These are phyloP conservation scores for Penicillium chermesinum DNA, from an alignment of 495 filamentous ascomycete genomes.

Conservation along the genomic window DNA sequence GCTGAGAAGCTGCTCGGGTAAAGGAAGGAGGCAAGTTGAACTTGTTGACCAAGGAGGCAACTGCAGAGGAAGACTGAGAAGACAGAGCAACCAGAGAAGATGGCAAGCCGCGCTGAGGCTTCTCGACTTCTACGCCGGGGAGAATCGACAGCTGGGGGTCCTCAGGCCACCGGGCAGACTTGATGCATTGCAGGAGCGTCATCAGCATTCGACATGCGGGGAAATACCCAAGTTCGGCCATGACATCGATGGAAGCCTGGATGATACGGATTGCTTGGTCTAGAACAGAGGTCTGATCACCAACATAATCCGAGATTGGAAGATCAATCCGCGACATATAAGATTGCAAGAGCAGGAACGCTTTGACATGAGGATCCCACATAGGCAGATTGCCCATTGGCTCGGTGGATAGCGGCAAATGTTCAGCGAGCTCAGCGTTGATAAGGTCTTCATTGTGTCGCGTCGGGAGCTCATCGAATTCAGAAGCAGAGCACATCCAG, in stretches of 20 bases:
- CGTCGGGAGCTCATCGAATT: slow-evolving; percentile 98
- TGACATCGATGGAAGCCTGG: slow-evolving; percentile 81
- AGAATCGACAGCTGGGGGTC: slow-evolving; percentile 76
- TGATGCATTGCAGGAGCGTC: slow-evolving; percentile 82
- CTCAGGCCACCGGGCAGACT: slow-evolving; percentile 84
- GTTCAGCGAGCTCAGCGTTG: slow-evolving; percentile 83
- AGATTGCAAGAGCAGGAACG: slow-evolving; percentile 88
- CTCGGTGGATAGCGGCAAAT: slow-evolving; percentile 63
- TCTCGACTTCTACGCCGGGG: slow-evolving; percentile 60
- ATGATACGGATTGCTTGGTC: slow-evolving; percentile 97
- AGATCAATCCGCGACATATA: slow-evolving; percentile 90
- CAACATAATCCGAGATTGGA: slow-evolving; percentile 95
- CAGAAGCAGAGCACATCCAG: slow-evolving; percentile 90
- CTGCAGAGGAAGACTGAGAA: slow-evolving; percentile 21
- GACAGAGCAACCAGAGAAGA: slow-evolving; percentile 22
- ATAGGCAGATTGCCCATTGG: slow-evolving; percentile 72
- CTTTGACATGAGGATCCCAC: slow-evolving; percentile 98
- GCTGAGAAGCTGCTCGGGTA: slow-evolving; percentile 50
- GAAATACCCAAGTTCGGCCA: slow-evolving; percentile 83
- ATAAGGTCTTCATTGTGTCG: slow-evolving; percentile 98
- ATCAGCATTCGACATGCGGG: slow-evolving; percentile 73
- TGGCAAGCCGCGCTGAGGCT: slow-evolving; percentile 23
- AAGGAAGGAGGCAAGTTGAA: slow-evolving; percentile 36
- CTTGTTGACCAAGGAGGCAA: slow-evolving; percentile 25
- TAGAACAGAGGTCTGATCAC: slow-evolving; percentile 82